Base-by-base conservation (phyloP, 257 asterid genomes). In the Prunella vulgaris region DNA sequence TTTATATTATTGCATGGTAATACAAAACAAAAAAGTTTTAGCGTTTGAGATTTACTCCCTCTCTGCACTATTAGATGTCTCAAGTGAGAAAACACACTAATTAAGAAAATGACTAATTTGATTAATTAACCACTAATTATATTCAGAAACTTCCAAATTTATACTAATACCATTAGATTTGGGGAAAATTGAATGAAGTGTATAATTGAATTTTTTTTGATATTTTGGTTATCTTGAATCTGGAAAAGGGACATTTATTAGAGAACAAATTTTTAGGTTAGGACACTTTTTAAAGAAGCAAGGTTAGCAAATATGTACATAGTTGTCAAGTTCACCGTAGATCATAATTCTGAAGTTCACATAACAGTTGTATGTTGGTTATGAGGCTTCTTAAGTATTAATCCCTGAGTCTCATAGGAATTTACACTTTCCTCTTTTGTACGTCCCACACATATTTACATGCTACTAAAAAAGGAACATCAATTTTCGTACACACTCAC, bases 301-400 rank as follows among this genome's bases (percentile, higher is more conserved):
- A 14, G n/a, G 20, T 2, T n/a, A 44, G 20, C 20, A 14, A n/a
- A 20, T 44, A 44, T 4, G 4, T 44, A 4, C 52, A 44, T 44
- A 20, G 52, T 68, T 71, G 60, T 40, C 22, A 62, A 18, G 25
- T 56, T 60, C 69, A 73, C 40, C 33, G 46, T 28, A 60, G 38
- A 74, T 32, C 56, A 60, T 40, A 54, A 30, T 32, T 59, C 56
- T 32, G 37, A 63, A 58, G n/a, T 64, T 33, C 38, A 42, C 63
- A 14, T 27, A 52, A 25, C 30, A n/a, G n/a, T n/a, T n/a, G n/a
- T n/a, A n/a, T 9, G 71, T 60, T 51, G 37, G 54, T 33, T 28
- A 24, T 6, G 12, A 4, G 51, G 32, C 13, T 21, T 27, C 25
- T 60, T 6, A 8, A 10, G 20, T 20, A 59, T 48, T 40, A 66